Evolutionary conservation across 2,329 filamentous ascomycete genomes (phyloP).

Genomic region (Ophiocordyceps sinensis): DNA sequence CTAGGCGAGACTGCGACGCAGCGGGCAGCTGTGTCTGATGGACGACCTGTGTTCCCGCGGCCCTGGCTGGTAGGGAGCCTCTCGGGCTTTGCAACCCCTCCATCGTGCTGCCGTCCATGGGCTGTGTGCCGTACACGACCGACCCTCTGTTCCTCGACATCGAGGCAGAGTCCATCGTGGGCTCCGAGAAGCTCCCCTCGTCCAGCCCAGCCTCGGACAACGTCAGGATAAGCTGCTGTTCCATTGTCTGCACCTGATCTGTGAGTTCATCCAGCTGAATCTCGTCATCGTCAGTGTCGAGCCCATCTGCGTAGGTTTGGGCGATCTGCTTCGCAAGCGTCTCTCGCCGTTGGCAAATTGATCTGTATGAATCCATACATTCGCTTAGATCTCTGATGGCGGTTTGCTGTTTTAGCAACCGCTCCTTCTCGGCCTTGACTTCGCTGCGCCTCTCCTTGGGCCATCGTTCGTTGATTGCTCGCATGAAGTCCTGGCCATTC

Average conservation of each 20-base stretch:
- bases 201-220: conserved; percentile 32
- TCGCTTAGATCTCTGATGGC: conserved; percentile 24
- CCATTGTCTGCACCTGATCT: conserved; percentile 27
- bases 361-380: conserved; percentile 27
- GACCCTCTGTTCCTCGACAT: conserved; percentile 6
- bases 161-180: neutral
- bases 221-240: conserved; percentile 23
- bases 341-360: conserved; percentile 28
- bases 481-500: conserved; percentile 33
- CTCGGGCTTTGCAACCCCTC: conserved; percentile 19
- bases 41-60: conserved; percentile 30
- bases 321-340: conserved; percentile 30
- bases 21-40: conserved; percentile 34
- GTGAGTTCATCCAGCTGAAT: conserved; percentile 32
- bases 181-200: conserved; percentile 10
- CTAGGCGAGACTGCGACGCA: conserved; percentile 8
- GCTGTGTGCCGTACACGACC: conserved; percentile 31
- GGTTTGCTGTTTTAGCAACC: conserved; percentile 29
- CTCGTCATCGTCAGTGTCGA: conserved; percentile 39
- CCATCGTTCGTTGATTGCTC: conserved; percentile 30
- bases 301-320: conserved; percentile 33
- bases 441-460: conserved; percentile 28
- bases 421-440: conserved; percentile 35
- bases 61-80: conserved; percentile 15
- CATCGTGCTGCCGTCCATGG: conserved; percentile 12